Evolutionary conservation across 139 green algal species (phyloP), one percentile per base, ranked within the genome.

Genomic region (Chlamydomonas sphaeroides): DNA sequence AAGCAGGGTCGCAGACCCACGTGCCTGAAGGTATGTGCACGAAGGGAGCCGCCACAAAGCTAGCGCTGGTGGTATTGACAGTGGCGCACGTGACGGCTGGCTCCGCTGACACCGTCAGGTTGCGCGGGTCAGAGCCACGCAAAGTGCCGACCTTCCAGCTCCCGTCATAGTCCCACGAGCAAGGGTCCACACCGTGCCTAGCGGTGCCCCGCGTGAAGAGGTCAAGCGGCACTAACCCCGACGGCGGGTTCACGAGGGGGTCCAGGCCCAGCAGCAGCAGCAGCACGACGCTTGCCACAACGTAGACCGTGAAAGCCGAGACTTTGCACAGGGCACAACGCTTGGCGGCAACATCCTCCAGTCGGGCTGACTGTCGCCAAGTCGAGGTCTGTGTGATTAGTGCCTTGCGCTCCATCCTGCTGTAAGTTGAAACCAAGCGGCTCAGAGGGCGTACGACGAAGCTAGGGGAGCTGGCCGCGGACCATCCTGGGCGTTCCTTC

Each of bases 91-190:
- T 73, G n/a, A 82, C 73, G 0, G 69, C 17, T 11, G 75, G 75
- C 0, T 35, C 5, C 20, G 15, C 62, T 1, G 75, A 73, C 23
- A 36, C 65, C 21, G 72, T 82, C 11, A 82, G 75, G 5, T 3
- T 6, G 3, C 30, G 26, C 7, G 75, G 75, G 20, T 23, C 65
- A 2, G 61, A 25, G 21, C 75, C 75, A 3, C 38, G n/a, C 3
- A 82, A 73, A 20, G 56, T 41, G 61, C 75, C 75, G 35, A 82
- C 59, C 32, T 82, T 82, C 75, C 75, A 82, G 3, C 62, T 73
- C 6, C 75, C 75, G 4, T 82, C 75, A 30, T 82, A 82, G 33
- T 82, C 75, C 75, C 75, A 82, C 0, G 62, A 36, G 42, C 75
- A 82, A 1, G 75, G 75, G 42, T 82, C 75, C 18, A n/a, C 6